Evolutionary conservation across 2,329 filamentous ascomycete genomes (phyloP), one percentile per base, ranked within the genome.

Genomic region (Helotiales sp.): DNA sequence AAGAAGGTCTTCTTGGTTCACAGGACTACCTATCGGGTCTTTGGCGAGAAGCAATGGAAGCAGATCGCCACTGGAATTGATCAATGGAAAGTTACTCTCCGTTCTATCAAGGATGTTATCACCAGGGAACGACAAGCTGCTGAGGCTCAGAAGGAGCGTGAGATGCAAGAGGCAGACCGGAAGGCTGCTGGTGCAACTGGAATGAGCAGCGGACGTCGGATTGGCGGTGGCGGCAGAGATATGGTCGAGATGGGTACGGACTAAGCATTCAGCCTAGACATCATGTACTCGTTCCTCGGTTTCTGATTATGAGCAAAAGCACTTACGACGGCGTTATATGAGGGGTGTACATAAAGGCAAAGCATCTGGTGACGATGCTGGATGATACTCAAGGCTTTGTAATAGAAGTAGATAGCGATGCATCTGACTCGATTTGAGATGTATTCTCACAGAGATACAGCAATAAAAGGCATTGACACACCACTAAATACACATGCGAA

Each of bases 1-100:
- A 92, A 91, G 74, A 85, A 91, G 73, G 90, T 93, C 63, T 98
- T 99, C 82, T 82, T 97, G 54, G 91, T 99, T 62, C 95, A 99
- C 81, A 87, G 95, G 73, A 91, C 91, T 69, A 96, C 92, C 60
- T 97, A 98, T 83, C 88, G 95, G 62, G 93, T 97, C 54, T 99
- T 99, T 71, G 91, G 91, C 67, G 91, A 96, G 80, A 96, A 96
- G 82, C 95, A 99, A 80, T 99, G 96, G 92, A 86, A 90, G 67
- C 93, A 99, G 80, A 88, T 99, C 54, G 90, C 91, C 60, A 91
- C 89, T 63, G 84, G 93, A 62, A 80, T 99, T 69, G 93, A 96
- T 77, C 90, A 92, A 74, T 98, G 93, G 93, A 87, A 89, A 74
- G 82, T 85, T 67, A 93, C 90, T 67, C 79, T 98, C 69, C 83